Base-by-base conservation (phyloP, 2,329 filamentous ascomycete species). In the Colletotrichum phormii region DNA sequence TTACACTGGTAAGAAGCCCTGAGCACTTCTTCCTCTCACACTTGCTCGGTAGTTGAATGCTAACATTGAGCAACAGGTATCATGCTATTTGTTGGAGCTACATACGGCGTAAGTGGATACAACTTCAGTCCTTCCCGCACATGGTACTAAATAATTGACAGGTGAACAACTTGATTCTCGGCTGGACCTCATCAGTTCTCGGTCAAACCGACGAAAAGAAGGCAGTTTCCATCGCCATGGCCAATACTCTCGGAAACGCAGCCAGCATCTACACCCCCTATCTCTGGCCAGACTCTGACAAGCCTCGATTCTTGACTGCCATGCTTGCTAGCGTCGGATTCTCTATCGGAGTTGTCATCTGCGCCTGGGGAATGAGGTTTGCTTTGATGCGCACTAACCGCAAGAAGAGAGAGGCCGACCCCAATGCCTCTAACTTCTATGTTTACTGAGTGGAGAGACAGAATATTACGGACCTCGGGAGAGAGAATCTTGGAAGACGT, bases 181-280 rank as follows among this genome's bases (percentile, higher is more conserved):
- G 83, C 5, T 87, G 85, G 85, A 80, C 81, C 0, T 79, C 80
- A 0, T 79, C 77, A 0, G 82, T 81, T 0, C 80, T 84, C 22
- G 84, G 83, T 0, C 85, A 86, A 73, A 85, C 84, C 0, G 81
- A 84, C 4, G 85, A 87, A 76, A 86, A 87, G 77, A 86, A 85
- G 73, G 85, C 85, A 0, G 82, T 82, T 0, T 80, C 83, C 1
- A 79, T 87, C 9, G 84, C 83, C 15, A 77, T 75, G 71, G 60
- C 55, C 37, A 77, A 75, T 49, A 73, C 72, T 1, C 49, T 75
- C 18, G 75, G 66, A 18, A 76, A 76, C 58, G 42, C 70, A 5
- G 55, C 68, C 9, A 74, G 64, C 37, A 72, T 76, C 11, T 76
- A 76, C 60, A 76, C 75, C 2, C 74, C 75, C 0, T 76, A 76